These are phyloP conservation scores for Nemania bipapillata DNA, from an alignment of 2,329 filamentous ascomycete species.

Conservation along the genomic window DNA sequence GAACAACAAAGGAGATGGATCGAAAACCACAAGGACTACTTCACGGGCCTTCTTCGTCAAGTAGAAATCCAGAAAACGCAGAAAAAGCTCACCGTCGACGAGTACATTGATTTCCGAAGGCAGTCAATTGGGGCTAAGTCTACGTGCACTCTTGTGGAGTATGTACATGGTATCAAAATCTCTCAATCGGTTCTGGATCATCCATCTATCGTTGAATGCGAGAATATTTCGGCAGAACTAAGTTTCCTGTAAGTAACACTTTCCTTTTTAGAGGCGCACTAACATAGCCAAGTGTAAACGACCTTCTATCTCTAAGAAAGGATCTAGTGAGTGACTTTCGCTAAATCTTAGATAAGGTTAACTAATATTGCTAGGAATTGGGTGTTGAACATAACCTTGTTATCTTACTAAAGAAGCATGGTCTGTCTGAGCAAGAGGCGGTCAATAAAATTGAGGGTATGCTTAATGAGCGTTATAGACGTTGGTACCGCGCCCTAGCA, in stretches of 20 bases:
- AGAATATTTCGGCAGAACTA: conserved; percentile 40
- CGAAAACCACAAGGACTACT: conserved; percentile 36
- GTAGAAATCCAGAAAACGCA: conserved; percentile 33
- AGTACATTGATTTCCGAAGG: conserved; percentile 42
- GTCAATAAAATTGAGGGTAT: conserved; percentile 42
- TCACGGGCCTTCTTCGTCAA: conserved; percentile 39
- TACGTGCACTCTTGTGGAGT: conserved; percentile 41
- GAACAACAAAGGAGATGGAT: conserved; percentile 33
- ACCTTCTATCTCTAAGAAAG: conserved; percentile 41
- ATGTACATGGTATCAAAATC: conserved; percentile 36
- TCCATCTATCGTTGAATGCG: conserved; percentile 35
- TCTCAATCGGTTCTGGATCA: conserved; percentile 39
- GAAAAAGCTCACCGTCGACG: conserved; percentile 33
- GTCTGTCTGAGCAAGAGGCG: conserved; percentile 41
- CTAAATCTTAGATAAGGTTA: background rate
- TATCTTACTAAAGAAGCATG: conserved; percentile 37
- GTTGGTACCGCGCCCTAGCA: conserved; percentile 43
- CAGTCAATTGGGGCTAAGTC: conserved; percentile 42
- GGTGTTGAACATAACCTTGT: conserved; percentile 43
- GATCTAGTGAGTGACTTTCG: conserved; percentile 37
- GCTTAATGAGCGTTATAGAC: conserved; percentile 41
- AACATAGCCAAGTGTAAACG: conserved; percentile 35
- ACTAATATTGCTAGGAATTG: conserved; percentile 12
- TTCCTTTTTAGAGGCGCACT: background rate
- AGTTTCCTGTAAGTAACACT: conserved; percentile 35